phyloP scores from a whole-genome alignment of 2,329 filamentous ascomycete genomes.

The Neofusicoccum kwambonambiense region DNA sequence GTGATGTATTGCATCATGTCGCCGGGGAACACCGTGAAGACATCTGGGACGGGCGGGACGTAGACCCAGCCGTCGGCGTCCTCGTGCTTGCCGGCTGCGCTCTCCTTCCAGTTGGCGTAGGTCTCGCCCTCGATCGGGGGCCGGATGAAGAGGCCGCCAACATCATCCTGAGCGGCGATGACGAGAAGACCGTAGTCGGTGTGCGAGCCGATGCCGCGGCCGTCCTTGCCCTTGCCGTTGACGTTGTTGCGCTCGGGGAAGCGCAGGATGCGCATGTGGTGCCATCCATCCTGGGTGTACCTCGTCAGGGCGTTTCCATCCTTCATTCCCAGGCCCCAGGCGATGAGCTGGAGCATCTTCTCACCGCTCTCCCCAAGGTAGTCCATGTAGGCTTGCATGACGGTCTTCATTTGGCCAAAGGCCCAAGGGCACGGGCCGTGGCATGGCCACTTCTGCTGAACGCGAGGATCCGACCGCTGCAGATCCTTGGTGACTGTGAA shows the following conservation, averaged over 20 bases:
- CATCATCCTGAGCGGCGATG: conserved; percentile 51
- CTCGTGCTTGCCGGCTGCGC: conserved; percentile 46
- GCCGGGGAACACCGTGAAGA: conserved; percentile 53
- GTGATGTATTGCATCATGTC: conserved; percentile 56
- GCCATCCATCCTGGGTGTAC: conserved; percentile 51
- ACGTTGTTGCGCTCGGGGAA: conserved; percentile 38
- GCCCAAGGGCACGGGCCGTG: conserved; percentile 54
- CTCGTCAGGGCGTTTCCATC: conserved; percentile 40
- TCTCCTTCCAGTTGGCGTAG: conserved; percentile 49
- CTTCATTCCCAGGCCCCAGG: conserved; percentile 45
- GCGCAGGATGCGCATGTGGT: conserved; percentile 51
- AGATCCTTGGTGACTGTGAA: conserved; percentile 55
- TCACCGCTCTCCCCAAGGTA: conserved; percentile 45
- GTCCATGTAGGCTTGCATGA: conserved; percentile 44
- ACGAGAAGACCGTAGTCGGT: conserved; percentile 55
- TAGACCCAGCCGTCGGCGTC: conserved; percentile 50
- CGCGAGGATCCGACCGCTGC: conserved; percentile 38
- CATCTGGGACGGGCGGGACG: conserved; percentile 45
- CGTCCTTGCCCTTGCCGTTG: conserved; percentile 51
- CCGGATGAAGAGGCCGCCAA: conserved; percentile 52
- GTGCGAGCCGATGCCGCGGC: conserved; percentile 53
- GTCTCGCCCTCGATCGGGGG: conserved; percentile 43
- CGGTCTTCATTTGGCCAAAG: conserved; percentile 40
- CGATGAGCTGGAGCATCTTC: conserved; percentile 47
- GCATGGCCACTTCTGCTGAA: conserved; percentile 47